phyloP scores from a whole-genome alignment of 345 rosid genomes.

The Noccaea bulbosa region DNA sequence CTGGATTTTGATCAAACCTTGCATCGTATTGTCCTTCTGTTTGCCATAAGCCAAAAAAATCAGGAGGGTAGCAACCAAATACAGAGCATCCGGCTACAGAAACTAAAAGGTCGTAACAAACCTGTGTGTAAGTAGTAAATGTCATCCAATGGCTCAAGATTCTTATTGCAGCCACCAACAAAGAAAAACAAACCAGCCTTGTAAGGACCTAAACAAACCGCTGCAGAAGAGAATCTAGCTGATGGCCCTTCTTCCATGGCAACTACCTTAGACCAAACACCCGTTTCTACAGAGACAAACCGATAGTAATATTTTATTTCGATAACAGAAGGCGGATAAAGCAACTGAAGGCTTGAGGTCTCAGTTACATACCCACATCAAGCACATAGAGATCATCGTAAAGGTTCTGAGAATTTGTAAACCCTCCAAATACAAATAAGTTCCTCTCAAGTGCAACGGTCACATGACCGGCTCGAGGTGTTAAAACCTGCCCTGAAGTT shows the following conservation, averaged over 20 bases:
- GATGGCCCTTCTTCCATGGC: constrained; percentile 76
- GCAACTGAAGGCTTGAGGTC: constrained; percentile 8
- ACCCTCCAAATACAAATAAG: constrained; percentile 94
- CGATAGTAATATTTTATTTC: neutral
- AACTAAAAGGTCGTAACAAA: constrained; percentile 17
- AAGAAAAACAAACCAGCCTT: constrained; percentile 71
- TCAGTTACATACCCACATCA: constrained; percentile 71
- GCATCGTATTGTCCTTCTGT: constrained; percentile 54
- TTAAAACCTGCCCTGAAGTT: constrained; percentile 68
- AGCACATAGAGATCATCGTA: constrained; percentile 81
- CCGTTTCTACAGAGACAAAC: constrained; percentile 58
- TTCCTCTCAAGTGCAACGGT: constrained; percentile 77
- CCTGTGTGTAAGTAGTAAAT: constrained; percentile 88
- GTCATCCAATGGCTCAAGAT: constrained; percentile 90
- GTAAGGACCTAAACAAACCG: constrained; percentile 80
- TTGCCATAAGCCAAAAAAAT: constrained; percentile 27
- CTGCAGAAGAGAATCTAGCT: constrained; percentile 88
- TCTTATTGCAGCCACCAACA: constrained; percentile 90
- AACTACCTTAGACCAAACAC: constrained; percentile 75
- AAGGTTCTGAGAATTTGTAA: constrained; percentile 76
- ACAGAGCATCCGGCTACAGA: constrained; percentile 5
- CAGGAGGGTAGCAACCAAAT: constrained; percentile 7
- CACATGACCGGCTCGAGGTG: constrained; percentile 96
- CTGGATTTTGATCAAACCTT: constrained; percentile 54
- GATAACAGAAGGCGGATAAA: neutral